Evolutionary conservation across 2,329 filamentous ascomycete species (phyloP), one percentile per base, ranked within the genome.

Genomic region (Purpureocillium lavendulum): DNA sequence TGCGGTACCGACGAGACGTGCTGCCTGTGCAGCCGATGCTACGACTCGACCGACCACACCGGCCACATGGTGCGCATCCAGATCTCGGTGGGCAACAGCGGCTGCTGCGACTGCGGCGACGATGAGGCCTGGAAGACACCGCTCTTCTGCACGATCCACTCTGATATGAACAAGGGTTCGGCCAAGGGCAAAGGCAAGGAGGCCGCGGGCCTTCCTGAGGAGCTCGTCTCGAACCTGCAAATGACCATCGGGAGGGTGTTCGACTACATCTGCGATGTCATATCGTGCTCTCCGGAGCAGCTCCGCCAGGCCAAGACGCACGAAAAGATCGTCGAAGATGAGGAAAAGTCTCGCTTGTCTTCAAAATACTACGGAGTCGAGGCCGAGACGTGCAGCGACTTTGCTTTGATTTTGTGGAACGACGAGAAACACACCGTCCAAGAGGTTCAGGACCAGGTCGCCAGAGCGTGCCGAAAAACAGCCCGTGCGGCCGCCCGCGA

Each of bases 71-170:
- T 97, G 40, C 83, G 85, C 53, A 87, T 98, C 42, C 84, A 75
- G 42, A 80, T 95, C 35, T 94, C 88, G 1, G 79, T 84, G 3
- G 90, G 90, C 7, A 95, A 96, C 57, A 92, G 84, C 55, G 90
- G 90, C 33, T 97, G 94, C 66, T 98, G 92, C 62, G 92, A 98
- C 62, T 98, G 92, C 57, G 92, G 92, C 43, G 92, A 98, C 57
- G 79, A 84, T 15, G 94, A 98, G 62, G 94, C 92, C 10, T 98
- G 94, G 90, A 80, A 80, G 57, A 70, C 80, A 35, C 88, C 89
- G 33, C 74, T 97, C 47, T 82, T 86, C 57, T 98, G 92, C 67
- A 90, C 88, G 29, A 97, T 98, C 54, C 92, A 98, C 58, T 90
- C 87, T 32, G 72, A 81, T 36, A 43, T 60, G 40, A 53, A 61